Conservation (phyloP, 2,329 filamentous ascomycete species). For the Dactylellina parvicollis region DNA sequence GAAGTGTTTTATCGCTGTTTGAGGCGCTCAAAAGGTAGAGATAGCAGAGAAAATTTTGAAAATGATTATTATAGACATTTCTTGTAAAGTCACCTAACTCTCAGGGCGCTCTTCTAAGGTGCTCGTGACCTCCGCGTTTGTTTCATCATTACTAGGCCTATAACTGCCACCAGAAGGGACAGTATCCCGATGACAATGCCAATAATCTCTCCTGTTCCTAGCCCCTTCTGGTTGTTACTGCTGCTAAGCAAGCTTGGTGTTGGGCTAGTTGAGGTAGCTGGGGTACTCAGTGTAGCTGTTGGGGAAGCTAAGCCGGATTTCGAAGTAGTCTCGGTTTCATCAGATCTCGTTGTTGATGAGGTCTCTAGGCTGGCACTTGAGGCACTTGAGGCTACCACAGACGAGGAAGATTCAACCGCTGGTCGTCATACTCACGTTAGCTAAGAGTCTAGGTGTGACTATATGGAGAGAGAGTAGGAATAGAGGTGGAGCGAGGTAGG, state of each 20-base stretch:
- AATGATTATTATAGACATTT: too few species aligned
- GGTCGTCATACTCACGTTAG: not conserved
- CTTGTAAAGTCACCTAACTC: too few species aligned
- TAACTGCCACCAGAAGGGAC: not conserved
- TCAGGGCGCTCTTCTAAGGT: too few species aligned
- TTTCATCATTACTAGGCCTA: not conserved
- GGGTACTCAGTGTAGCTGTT: not conserved
- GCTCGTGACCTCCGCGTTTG: too few species aligned
- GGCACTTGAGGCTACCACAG: not conserved
- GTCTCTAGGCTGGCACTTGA: not conserved
- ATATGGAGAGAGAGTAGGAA: not conserved
- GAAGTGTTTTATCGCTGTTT: too few species aligned
- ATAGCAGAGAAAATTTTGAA: too few species aligned
- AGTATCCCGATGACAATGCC: slow-evolving; percentile 3
- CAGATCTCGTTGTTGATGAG: not conserved
- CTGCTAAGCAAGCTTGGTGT: not conserved
- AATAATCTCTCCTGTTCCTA: not conserved
- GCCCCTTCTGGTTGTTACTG: not conserved
- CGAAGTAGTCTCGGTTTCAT: not conserved
- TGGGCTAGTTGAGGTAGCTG: not conserved
- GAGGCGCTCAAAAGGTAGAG: too few species aligned
- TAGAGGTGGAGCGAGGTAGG: not conserved
- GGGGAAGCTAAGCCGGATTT: not conserved
- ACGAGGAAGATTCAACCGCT: not conserved
- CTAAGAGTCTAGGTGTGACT: not conserved